Percentiles rank a stretch among this genome's conserved stretches.
These are phyloP conservation scores for Fusarium globosum DNA, from an alignment of 2,329 filamentous ascomycete genomes.

Conservation along the genomic window DNA sequence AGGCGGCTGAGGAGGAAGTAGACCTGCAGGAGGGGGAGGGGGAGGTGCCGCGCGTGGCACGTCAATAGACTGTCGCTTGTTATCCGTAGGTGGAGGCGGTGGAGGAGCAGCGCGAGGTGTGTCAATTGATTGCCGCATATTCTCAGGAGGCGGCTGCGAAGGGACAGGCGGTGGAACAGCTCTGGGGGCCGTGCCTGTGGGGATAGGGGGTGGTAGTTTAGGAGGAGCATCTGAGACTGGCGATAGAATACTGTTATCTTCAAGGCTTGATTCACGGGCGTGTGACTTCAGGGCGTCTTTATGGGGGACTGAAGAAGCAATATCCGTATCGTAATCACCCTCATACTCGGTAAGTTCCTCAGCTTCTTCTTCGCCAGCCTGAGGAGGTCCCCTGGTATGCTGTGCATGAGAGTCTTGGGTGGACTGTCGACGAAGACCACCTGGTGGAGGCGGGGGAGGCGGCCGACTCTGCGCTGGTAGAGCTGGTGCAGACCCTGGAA, in stretches of 20 bases:
- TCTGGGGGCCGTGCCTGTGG: slow-evolving; percentile 65
- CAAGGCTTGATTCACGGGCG: slow-evolving; percentile 78
- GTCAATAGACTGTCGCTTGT: slow-evolving; percentile 74
- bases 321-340: slow-evolving; percentile 97
- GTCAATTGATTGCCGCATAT: slow-evolving; percentile 74
- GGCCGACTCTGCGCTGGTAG: slow-evolving; percentile 67
- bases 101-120: slow-evolving; percentile 77
- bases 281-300: slow-evolving; percentile 93
- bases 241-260: slow-evolving; percentile 73
- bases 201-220: slow-evolving; percentile 66
- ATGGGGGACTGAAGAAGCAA: slow-evolving; percentile 90
- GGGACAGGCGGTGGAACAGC: slow-evolving; percentile 74
- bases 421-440: slow-evolving; percentile 65
- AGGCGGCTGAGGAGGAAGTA: slow-evolving; percentile 64
- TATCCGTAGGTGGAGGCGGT: slow-evolving; percentile 68
- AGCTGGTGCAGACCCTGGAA: slow-evolving; percentile 66
- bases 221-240: slow-evolving; percentile 60
- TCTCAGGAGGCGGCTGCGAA: slow-evolving; percentile 65
- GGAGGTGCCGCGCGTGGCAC: slow-evolving; percentile 77
- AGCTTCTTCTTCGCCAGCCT: slow-evolving; percentile 71
- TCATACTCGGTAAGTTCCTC: slow-evolving; percentile 94
- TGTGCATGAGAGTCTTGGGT: slow-evolving; percentile 65
- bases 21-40: slow-evolving; percentile 69
- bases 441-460: slow-evolving; percentile 74
- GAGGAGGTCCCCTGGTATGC: slow-evolving; percentile 55